Evolutionary conservation across 345 rosid genomes (phyloP).

Genomic region (Orychophragmus violaceus): DNA sequence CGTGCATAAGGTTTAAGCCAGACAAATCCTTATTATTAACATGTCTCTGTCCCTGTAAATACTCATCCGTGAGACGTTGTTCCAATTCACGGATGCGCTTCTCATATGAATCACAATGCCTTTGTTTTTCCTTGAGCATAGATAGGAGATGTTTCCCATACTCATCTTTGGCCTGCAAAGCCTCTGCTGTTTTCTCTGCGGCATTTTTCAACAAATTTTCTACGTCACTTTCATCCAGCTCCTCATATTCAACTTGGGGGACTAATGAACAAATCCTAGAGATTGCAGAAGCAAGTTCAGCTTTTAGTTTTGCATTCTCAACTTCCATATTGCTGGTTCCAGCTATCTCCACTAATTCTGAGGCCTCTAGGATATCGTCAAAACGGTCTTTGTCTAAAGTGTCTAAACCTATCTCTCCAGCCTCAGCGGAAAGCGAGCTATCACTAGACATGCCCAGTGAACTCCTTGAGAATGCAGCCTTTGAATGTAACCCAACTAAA

Average conservation of each 20-base stretch:
- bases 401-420: slow-evolving; percentile 45
- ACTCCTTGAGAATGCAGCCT: slow-evolving; percentile 45
- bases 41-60: slow-evolving; percentile 54
- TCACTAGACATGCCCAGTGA: slow-evolving; percentile 60
- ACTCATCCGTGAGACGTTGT: slow-evolving; percentile 69
- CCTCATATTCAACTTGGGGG: slow-evolving; percentile 61
- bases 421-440: slow-evolving; percentile 48
- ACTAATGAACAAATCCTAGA: slow-evolving; percentile 62
- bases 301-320: slow-evolving; percentile 93
- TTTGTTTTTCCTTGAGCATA: slow-evolving; percentile 71
- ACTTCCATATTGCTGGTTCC: slow-evolving; percentile 97
- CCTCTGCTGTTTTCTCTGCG: slow-evolving; percentile 75
- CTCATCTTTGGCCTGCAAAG: slow-evolving; percentile 79
- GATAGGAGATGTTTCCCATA: slow-evolving; percentile 63
- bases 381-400: slow-evolving; percentile 39
- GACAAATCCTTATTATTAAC: slow-evolving; percentile 40
- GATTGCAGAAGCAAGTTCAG: slow-evolving; percentile 93
- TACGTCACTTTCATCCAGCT: slow-evolving; percentile 55
- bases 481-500: slow-evolving; percentile 53
- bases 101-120: slow-evolving; percentile 73
- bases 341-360: slow-evolving; percentile 73
- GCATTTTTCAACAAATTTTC: slow-evolving; percentile 57
- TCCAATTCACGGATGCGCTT: slow-evolving; percentile 92
- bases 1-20: slow-evolving; percentile 32
- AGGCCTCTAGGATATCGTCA: slow-evolving; percentile 52